A percentile compares a stretch with the other conserved stretches of the same genome.
Conservation (phyloP, 768 basidiomycete species). For the Boletus sensibilis region DNA sequence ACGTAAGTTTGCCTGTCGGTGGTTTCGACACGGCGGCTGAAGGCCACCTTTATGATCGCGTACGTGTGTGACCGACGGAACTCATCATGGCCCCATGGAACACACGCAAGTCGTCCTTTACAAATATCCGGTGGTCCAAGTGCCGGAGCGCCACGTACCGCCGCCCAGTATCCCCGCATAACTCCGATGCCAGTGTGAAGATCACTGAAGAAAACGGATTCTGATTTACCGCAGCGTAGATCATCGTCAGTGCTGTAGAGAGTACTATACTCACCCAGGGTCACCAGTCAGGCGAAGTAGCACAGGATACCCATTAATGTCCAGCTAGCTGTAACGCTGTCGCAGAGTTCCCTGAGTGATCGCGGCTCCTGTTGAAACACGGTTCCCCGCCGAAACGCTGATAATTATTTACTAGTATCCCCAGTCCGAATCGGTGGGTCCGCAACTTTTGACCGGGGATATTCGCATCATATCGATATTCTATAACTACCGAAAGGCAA, state of each 20-base stretch:
- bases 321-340: too few species aligned
- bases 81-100: too few species aligned
- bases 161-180: constrained; percentile 2
- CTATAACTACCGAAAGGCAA: background rate
- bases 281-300: background rate
- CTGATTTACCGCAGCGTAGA: constrained; percentile 14
- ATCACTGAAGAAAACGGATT: constrained; percentile 2
- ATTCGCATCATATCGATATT: background rate
- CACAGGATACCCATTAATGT: background rate
- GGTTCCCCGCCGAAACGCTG: background rate
- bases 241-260: background rate
- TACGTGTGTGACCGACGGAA: background rate
- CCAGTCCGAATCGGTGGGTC: background rate
- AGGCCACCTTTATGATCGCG: background rate
- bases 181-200: constrained; percentile 6
- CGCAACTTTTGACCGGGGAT: background rate
- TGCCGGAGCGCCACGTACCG: constrained; percentile 13
- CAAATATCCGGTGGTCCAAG: constrained; percentile 8
- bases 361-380: background rate
- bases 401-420: background rate
- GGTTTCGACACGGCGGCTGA: background rate
- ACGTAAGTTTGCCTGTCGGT: background rate
- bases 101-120: background rate
- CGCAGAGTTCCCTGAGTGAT: background rate
- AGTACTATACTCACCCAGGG: too few species aligned